phyloP scores from a whole-genome alignment of 2,329 filamentous ascomycete genomes.

The Fusarium sp. region DNA sequence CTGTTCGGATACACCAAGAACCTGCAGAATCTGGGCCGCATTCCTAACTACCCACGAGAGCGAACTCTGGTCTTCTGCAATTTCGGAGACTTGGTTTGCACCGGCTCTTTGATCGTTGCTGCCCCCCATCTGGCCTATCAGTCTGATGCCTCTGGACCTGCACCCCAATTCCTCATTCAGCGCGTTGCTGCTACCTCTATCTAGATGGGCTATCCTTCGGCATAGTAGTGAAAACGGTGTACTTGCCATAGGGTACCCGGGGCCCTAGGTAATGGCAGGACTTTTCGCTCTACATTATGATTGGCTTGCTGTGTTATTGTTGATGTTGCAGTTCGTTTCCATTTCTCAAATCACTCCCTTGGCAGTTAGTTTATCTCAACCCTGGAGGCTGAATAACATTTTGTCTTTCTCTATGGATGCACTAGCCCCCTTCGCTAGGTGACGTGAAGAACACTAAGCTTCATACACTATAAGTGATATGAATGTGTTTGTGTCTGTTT shows the following conservation, averaged over 20 bases:
- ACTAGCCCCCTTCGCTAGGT: accelerated
- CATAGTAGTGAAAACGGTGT: neutral
- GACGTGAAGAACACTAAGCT: accelerated
- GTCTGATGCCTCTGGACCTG: constrained; percentile 18
- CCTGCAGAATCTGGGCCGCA: constrained; percentile 49
- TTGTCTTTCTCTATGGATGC: neutral
- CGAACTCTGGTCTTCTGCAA: constrained; percentile 50
- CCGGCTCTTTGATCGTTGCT: constrained; percentile 44
- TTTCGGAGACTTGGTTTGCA: constrained; percentile 47
- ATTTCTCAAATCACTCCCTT: neutral
- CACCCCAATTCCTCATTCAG: constrained; percentile 22
- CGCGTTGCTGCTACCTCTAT: constrained; percentile 11
- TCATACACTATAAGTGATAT: accelerated
- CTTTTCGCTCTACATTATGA: neutral
- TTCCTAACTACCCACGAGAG: constrained; percentile 48
- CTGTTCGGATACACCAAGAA: constrained; percentile 55
- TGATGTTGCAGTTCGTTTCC: neutral
- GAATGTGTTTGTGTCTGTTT: accelerated
- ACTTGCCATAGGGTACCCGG: neutral
- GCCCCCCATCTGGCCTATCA: constrained; percentile 24
- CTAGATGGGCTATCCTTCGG: neutral
- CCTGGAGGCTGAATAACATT: neutral
- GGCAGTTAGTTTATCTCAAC: neutral
- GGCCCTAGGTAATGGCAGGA: neutral
- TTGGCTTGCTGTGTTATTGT: neutral